Percentiles rank a stretch among this genome's conserved stretches.
Conservation (phyloP, 805 yeast genomes). For the Ascoidea asiatica region DNA sequence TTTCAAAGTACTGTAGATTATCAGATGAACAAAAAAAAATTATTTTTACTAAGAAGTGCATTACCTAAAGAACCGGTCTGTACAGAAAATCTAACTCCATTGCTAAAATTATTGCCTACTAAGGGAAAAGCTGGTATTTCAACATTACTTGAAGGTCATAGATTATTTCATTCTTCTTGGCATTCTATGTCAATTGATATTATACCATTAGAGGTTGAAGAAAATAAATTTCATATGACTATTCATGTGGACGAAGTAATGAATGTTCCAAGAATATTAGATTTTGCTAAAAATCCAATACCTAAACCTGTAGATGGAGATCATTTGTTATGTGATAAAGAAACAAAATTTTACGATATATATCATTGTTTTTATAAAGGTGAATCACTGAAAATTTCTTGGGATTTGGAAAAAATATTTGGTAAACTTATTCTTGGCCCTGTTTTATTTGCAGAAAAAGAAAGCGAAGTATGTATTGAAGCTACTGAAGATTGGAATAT, state of each 20-base stretch:
- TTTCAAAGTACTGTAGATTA: conserved; percentile 15
- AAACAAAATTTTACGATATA: conserved; percentile 37
- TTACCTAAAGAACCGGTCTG: conserved; percentile 92
- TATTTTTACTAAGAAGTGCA: conserved; percentile 65
- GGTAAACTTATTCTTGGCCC: conserved; percentile 57
- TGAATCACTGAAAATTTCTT: conserved; percentile 25
- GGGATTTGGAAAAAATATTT: conserved; percentile 50
- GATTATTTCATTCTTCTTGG: conserved; percentile 85
- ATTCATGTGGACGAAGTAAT: conserved; percentile 63
- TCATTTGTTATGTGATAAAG: conserved; percentile 57
- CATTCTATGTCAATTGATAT: conserved; percentile 86
- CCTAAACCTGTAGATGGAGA: conserved; percentile 70
- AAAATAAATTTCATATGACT: conserved; percentile 25
- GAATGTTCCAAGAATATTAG: conserved; percentile 54
- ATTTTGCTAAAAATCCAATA: conserved; percentile 50
- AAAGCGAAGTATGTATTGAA: conserved; percentile 29
- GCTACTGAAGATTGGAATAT: conserved; percentile 35
- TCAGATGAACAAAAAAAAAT: conserved; percentile 18
- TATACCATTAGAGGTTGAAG: conserved; percentile 33
- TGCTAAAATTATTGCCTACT: conserved; percentile 79
- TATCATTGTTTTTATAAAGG: conserved; percentile 77
- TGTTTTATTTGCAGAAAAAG: conserved; percentile 33
- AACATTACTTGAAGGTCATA: conserved; percentile 78
- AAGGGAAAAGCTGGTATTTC: conserved; percentile 85
- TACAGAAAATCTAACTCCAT: conserved; percentile 93